Percentiles rank a stretch among this genome's conserved stretches.
Conservation (phyloP, 495 filamentous ascomycete species). For the Tuber indicum region DNA sequence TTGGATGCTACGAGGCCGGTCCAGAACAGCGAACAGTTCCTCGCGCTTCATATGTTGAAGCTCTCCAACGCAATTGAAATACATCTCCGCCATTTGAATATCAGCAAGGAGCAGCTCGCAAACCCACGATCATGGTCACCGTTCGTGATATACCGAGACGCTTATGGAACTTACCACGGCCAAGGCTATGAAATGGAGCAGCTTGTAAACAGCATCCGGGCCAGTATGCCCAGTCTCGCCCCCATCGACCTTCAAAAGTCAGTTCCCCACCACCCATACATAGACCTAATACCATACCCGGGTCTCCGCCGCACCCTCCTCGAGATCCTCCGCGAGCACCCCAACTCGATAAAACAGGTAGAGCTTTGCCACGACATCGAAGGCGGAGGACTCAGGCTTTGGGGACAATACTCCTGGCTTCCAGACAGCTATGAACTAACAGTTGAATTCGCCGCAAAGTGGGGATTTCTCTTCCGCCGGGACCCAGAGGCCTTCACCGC, state of each 20-base stretch:
- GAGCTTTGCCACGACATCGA: slow-evolving; percentile 27
- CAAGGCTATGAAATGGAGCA: slow-evolving; percentile 9
- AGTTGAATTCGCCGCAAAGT: slow-evolving; percentile 21
- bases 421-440: slow-evolving; percentile 24
- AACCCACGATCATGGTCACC: slow-evolving; percentile 13
- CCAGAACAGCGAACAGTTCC: slow-evolving; percentile 14
- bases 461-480: slow-evolving; percentile 19
- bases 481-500: slow-evolving; percentile 15
- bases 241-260: slow-evolving; percentile 20
- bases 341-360: slow-evolving; percentile 18
- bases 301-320: slow-evolving; percentile 22
- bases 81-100: slow-evolving; percentile 20
- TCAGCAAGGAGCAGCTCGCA: slow-evolving; percentile 9
- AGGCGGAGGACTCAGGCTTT: slow-evolving; percentile 20
- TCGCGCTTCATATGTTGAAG: slow-evolving; percentile 14
- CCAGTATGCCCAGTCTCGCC: slow-evolving; percentile 17
- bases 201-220: slow-evolving; percentile 6
- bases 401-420: slow-evolving; percentile 23
- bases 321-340: slow-evolving; percentile 16
- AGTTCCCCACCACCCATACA: slow-evolving; percentile 34
- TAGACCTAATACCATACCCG: slow-evolving; percentile 33
- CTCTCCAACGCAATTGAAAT: slow-evolving; percentile 25
- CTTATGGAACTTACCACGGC: background rate
- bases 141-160: slow-evolving; percentile 8
- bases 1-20: slow-evolving; percentile 19